A percentile compares a stretch with the other conserved stretches of the same genome.
These are phyloP conservation scores for Nemania bipapillata DNA, from an alignment of 2,329 filamentous ascomycete species.

Conservation along the genomic window DNA sequence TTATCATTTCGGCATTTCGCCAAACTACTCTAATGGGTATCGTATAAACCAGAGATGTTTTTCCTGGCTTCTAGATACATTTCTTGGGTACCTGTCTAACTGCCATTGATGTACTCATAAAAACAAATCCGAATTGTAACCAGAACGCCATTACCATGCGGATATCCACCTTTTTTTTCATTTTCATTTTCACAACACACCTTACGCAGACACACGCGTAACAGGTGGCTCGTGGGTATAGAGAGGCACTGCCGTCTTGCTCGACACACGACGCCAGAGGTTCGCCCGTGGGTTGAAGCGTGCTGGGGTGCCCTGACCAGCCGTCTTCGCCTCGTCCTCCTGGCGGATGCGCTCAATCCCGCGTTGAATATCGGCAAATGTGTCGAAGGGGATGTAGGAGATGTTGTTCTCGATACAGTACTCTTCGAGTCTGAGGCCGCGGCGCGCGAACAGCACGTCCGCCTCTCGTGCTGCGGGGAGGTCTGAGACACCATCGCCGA, in stretches of 20 bases:
- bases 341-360: conserved; percentile 68
- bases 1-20: neutral
- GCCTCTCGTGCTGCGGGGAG: conserved; percentile 72
- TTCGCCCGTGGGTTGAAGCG: conserved; percentile 75
- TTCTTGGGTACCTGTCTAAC: neutral
- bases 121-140: neutral
- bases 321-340: conserved; percentile 70
- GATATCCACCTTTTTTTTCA: too few relatives aligned
- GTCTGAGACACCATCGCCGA: conserved; percentile 75
- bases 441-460: conserved; percentile 74
- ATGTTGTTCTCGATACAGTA: conserved; percentile 73
- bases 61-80: conserved; percentile 4
- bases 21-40: neutral
- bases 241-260: conserved; percentile 62
- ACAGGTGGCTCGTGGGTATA: conserved; percentile 45
- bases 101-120: neutral
- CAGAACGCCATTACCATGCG: conserved; percentile 27
- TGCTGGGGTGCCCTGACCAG: conserved; percentile 67
- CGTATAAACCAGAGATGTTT: conserved; percentile 6
- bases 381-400: conserved; percentile 70
- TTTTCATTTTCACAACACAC: neutral
- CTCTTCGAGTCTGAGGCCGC: conserved; percentile 72
- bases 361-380: conserved; percentile 71
- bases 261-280: conserved; percentile 72
- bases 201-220: conserved; percentile 13